phyloP scores from a whole-genome alignment of 2,329 filamentous ascomycete species.

The Lecanicillium sp. region DNA sequence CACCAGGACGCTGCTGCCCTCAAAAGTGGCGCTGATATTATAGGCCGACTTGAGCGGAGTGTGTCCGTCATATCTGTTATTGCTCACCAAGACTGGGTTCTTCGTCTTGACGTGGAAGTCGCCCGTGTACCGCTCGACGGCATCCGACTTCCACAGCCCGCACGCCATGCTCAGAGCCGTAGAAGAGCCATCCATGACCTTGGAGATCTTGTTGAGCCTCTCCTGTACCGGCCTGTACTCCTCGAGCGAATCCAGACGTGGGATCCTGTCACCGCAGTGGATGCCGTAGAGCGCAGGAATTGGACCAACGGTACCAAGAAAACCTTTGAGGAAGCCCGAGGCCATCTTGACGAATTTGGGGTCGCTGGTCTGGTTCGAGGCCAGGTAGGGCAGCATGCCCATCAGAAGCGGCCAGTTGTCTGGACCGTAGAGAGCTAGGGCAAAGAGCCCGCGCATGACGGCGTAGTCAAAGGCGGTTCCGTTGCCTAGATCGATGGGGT shows the following conservation, averaged over 20 bases:
- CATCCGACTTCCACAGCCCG: constrained; percentile 28
- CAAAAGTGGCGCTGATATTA: constrained; percentile 26
- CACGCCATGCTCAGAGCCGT: constrained; percentile 18
- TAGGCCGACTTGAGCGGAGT: constrained; percentile 29
- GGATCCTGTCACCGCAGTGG: constrained; percentile 25
- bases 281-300: constrained; percentile 17
- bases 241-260: constrained; percentile 17
- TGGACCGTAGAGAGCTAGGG: constrained; percentile 14
- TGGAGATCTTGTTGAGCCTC: constrained; percentile 17
- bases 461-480: constrained; percentile 17
- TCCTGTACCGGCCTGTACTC: constrained; percentile 18
- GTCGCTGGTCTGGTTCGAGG: background rate
- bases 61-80: constrained; percentile 28
- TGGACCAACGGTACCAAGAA: background rate
- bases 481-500: constrained; percentile 16
- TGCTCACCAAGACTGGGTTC: constrained; percentile 28
- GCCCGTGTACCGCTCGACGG: constrained; percentile 26
- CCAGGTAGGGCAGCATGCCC: background rate
- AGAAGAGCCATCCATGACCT: constrained; percentile 16
- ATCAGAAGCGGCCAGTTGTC: constrained; percentile 9
- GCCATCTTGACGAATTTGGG: background rate
- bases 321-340: no score
- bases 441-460: constrained; percentile 13
- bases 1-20: constrained; percentile 28
- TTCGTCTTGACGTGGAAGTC: constrained; percentile 23